Base-by-base conservation (phyloP, 495 filamentous ascomycete genomes). In the Tirmania nivea region DNA sequence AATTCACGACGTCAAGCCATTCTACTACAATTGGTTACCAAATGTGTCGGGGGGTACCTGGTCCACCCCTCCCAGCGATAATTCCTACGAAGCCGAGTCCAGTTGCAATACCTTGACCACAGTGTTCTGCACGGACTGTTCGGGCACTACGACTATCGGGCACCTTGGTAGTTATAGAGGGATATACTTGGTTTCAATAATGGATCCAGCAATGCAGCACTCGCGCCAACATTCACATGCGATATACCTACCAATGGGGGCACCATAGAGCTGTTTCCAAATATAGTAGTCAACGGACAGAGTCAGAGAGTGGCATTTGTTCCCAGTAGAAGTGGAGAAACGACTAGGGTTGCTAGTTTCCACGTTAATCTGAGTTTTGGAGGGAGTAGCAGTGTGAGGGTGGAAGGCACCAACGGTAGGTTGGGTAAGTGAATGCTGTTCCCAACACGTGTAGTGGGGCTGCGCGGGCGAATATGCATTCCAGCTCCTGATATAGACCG, bases 241-340 rank as follows among this genome's bases (percentile, higher is more conserved):
- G 70, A 50, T 74, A 72, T n/a, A n/a, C n/a, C n/a, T 54, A 54
- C 68, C 10, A 80, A 77, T 59, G 73, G 69, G 0, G 75, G 79
- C 52, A 71, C 63, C 21, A 61, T 57, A 6, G 66, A 75, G 57
- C 61, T 74, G 37, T 73, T 71, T 60, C 74, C 73, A 0, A 69
- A 69, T 48, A 69, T 78, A 16, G 60, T 64, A n/a, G 77, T 79
- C n/a, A 78, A 78, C 61, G 72, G 74, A 0, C 73, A 68, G 49
- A 56, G 53, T 8, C 63, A 67, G 54, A 66, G 54, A 34, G 51
- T 67, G 20, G 63, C 66, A 34, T 66, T 67, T 50, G 53, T 68
- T 8, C 66, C 61, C 6, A 54, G 56, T 14, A 37, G 37, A 8
- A 42, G 55, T 34, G 65, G 65, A 1, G 52, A 57, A 12, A 61